Base-by-base conservation (phyloP, 2,329 filamentous ascomycete genomes). In the Lecanoromycetidae sp. region DNA sequence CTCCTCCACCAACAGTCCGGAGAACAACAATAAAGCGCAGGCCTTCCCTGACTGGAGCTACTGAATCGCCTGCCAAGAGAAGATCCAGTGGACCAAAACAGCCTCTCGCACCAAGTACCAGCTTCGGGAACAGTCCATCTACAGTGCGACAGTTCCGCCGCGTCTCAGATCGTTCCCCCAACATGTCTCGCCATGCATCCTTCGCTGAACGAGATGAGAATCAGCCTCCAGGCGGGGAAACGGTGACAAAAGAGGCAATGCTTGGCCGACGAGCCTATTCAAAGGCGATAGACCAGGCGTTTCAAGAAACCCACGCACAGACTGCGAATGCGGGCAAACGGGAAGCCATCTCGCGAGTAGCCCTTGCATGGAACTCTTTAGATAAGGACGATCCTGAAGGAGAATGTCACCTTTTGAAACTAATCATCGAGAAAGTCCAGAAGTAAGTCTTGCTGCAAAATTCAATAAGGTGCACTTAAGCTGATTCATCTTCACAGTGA, bases 131-230 rank as follows among this genome's bases (percentile, higher is more conserved):
- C 63, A 84, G 82, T 6, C 86, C 85, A 1, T 95, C 90, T 1
- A 94, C 88, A 13, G 86, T 94, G 55, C 82, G 88, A 46, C 81
- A 94, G 44, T 96, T 95, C 70, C 84, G 86, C 54, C 79, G 90
- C 20, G 87, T 94, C 1, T 91, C 88, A 0, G 84, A 86, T 57
- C 71, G 72, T 56, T 78, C 47, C 13, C 40, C 41, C 22, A 50
- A 49, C 7, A 43, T 34, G 33, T 49, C 53, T 15, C 48, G 54
- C 19, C 44, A 54, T 42, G 46, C 39, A 13, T 50, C 45, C n/a
- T 39, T 50, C 7, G 42, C 23, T 4, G 61, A 55, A 2, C 57
- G 58, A 39, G 64, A 68, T 46, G 68, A 67, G 40, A 70, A 69
- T 51, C 53, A 53, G 12, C 61, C 47, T 59, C 66, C 60, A 56